Conservation (phyloP, 2,329 filamentous ascomycete species). For the Ophiosphaerella herpotricha region DNA sequence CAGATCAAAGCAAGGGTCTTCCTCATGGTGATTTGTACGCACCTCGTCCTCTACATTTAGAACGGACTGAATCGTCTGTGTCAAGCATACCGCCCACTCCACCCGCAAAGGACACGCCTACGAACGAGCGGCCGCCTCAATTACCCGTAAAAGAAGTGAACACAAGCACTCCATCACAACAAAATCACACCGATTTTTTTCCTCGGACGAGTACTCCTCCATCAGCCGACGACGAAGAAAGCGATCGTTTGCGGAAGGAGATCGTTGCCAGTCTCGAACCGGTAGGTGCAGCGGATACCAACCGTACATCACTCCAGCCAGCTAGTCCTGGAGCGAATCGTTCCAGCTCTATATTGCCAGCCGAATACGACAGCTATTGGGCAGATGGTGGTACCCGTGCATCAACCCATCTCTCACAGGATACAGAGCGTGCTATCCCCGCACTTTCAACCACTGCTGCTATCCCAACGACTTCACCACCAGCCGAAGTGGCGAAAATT, state of each 20-base stretch:
- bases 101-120: constrained; percentile 50
- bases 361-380: constrained; percentile 72
- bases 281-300: constrained; percentile 22
- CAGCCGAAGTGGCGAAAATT: constrained; percentile 19
- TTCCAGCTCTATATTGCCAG: constrained; percentile 67
- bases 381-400: constrained; percentile 53
- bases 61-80: constrained; percentile 41
- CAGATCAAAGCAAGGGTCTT: constrained; percentile 5
- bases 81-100: constrained; percentile 53
- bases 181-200: constrained; percentile 32
- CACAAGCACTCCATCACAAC: constrained; percentile 40
- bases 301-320: constrained; percentile 33
- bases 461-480: constrained; percentile 11
- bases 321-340: constrained; percentile 40
- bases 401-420: constrained; percentile 38
- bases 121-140: constrained; percentile 35
- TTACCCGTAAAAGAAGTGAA: constrained; percentile 48
- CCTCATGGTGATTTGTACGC: constrained; percentile 43
- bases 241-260: constrained; percentile 72
- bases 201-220: constrained; percentile 55
- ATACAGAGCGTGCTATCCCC: constrained; percentile 25
- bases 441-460: constrained; percentile 13
- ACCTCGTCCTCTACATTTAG: constrained; percentile 44
- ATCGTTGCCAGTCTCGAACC: constrained; percentile 68
- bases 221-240: constrained; percentile 66